Percentiles rank a stretch among this genome's conserved stretches.
These are phyloP conservation scores for Trametes cingulata DNA, from an alignment of 768 basidiomycete species.

Conservation along the genomic window DNA sequence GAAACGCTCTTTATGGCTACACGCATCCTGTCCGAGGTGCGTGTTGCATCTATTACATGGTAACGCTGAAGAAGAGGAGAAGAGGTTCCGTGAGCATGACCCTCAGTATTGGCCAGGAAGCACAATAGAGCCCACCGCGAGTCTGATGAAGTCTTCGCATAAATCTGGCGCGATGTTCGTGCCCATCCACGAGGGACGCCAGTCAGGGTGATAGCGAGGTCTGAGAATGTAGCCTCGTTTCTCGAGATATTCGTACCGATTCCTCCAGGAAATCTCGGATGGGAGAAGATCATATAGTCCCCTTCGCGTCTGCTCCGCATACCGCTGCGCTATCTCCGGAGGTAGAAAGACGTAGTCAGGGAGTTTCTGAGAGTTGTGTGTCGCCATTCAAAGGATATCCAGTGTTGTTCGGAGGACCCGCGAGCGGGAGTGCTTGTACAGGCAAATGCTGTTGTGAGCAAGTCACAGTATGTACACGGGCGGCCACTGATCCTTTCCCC, in stretches of 20 bases:
- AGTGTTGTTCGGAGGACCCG: not conserved
- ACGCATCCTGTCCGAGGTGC: no score
- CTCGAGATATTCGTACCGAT: not conserved
- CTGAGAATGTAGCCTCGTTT: slow-evolving; percentile 23
- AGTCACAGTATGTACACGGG: no score
- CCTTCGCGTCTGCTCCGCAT: not conserved
- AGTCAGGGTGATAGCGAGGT: slow-evolving; percentile 13
- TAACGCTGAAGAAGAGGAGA: no score
- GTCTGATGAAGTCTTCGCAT: slow-evolving; percentile 16
- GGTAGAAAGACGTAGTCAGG: not conserved
- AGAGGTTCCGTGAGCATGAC: no score
- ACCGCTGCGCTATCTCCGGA: not conserved
- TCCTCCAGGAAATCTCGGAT: slow-evolving; percentile 12
- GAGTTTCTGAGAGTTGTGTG: not conserved
- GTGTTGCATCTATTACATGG: no score
- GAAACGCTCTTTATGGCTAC: no score
- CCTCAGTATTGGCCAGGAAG: not conserved
- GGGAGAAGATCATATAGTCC: not conserved
- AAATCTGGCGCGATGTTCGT: slow-evolving; percentile 9
- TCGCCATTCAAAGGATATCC: no score
- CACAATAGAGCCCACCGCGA: not conserved
- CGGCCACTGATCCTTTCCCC: no score
- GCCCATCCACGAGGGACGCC: slow-evolving; percentile 18
- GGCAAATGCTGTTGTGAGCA: not conserved
- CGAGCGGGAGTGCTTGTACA: not conserved